Percentiles rank a stretch among this genome's conserved stretches.
These are phyloP conservation scores for Fragaria iinumae DNA, from an alignment of 306 rosid genomes.

Conservation along the genomic window DNA sequence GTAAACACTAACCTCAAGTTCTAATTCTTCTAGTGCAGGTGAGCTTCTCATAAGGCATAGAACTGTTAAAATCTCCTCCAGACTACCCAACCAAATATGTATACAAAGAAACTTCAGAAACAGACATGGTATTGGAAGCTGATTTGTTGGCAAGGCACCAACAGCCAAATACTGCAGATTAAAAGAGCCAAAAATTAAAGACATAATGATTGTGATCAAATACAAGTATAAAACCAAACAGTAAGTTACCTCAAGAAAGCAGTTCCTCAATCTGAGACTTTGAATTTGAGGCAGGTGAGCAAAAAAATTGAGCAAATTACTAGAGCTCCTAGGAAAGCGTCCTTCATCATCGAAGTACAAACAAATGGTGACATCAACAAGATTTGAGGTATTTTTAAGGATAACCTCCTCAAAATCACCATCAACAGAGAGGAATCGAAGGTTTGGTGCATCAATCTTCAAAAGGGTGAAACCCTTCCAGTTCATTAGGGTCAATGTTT, in stretches of 20 bases:
- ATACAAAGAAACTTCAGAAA: neutral
- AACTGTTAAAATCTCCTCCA: slow-evolving; percentile 45
- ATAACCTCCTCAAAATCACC: neutral
- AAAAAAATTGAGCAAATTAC: slow-evolving; percentile 48
- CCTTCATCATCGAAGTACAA: slow-evolving; percentile 4
- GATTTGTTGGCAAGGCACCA: slow-evolving; percentile 35
- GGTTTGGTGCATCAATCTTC: neutral
- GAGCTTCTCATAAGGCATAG: slow-evolving; percentile 53
- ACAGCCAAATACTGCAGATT: slow-evolving; percentile 47
- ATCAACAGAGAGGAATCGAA: neutral
- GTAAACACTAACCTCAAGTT: slow-evolving; percentile 43
- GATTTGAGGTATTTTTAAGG: neutral
- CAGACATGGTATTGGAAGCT: slow-evolving; percentile 18
- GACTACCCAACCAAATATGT: slow-evolving; percentile 41
- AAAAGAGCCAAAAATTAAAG: neutral
- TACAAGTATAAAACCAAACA: neutral
- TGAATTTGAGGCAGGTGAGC: slow-evolving; percentile 36
- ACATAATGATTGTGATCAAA: neutral
- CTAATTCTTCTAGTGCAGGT: slow-evolving; percentile 48
- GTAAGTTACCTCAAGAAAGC: slow-evolving; percentile 44
- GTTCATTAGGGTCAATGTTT: neutral
- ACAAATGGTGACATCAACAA: neutral
- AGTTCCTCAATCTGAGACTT: slow-evolving; percentile 42
- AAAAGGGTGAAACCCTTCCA: neutral
- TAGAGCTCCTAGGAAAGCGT: slow-evolving; percentile 27